These are phyloP conservation scores for Ustilago hordei DNA, from an alignment of 1,284 basidiomycete genomes.

Conservation along the genomic window DNA sequence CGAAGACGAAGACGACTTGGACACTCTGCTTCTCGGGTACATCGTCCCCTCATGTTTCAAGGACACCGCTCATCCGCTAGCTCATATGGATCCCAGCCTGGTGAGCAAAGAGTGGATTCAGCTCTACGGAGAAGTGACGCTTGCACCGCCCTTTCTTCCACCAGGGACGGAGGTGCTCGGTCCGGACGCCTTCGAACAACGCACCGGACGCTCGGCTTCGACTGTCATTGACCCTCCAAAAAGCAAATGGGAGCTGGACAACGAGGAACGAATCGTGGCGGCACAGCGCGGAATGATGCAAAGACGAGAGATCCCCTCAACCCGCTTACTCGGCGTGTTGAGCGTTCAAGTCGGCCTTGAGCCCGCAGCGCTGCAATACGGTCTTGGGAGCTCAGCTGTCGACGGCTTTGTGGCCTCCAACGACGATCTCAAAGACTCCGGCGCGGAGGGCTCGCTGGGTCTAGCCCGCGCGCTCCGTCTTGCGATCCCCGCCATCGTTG, in stretches of 20 bases:
- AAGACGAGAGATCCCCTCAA: constrained; percentile 9
- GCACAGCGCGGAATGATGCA: no score
- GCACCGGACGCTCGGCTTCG: background rate
- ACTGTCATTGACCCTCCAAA: background rate
- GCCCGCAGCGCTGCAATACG: constrained; percentile 43
- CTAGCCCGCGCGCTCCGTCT: constrained; percentile 31
- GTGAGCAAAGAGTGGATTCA: constrained; percentile 43
- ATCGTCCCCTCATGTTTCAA: constrained; percentile 35
- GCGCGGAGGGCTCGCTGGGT: constrained; percentile 23
- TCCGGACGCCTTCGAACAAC: constrained; percentile 8
- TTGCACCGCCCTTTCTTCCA: constrained; percentile 38
- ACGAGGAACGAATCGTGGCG: background rate
- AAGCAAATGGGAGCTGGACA: background rate
- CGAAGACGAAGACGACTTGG: constrained; percentile 11
- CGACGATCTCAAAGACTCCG: constrained; percentile 33
- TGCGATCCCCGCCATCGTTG: constrained; percentile 39
- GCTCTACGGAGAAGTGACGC: constrained; percentile 46
- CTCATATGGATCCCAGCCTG: constrained; percentile 20
- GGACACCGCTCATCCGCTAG: constrained; percentile 30
- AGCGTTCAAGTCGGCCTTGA: constrained; percentile 45
- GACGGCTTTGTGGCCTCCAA: constrained; percentile 44
- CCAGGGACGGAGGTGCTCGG: constrained; percentile 29
- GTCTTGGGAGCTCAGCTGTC: constrained; percentile 20
- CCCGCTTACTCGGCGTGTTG: constrained; percentile 34
- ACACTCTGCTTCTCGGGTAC: constrained; percentile 33